Conservation (phyloP, 2,329 filamentous ascomycete genomes). For the Penicillium sclerotiorum region DNA sequence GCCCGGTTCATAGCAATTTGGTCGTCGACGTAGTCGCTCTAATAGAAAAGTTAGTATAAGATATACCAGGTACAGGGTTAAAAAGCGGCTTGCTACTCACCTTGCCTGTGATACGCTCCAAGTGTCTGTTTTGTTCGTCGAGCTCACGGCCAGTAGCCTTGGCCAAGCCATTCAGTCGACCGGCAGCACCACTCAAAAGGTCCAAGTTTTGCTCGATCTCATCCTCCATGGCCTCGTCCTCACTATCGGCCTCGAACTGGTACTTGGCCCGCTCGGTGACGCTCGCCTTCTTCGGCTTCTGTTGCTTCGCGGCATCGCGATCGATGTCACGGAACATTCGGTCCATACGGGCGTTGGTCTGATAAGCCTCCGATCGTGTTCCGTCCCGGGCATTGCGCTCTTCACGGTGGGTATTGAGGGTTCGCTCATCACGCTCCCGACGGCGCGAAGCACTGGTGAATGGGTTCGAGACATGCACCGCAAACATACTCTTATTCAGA, state of each 20-base stretch:
- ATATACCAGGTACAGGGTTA: background rate
- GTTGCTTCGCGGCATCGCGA: conserved; percentile 50
- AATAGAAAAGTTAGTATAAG: conserved; percentile 28
- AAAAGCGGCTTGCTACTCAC: conserved; percentile 48
- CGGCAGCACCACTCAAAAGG: conserved; percentile 62
- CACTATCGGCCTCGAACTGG: conserved; percentile 75
- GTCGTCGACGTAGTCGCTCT: conserved; percentile 84
- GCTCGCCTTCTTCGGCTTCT: conserved; percentile 55
- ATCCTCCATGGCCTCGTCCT: conserved; percentile 69
- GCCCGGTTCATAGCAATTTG: conserved; percentile 77
- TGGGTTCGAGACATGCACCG: conserved; percentile 74
- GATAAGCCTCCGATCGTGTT: conserved; percentile 58
- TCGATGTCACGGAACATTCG: conserved; percentile 67
- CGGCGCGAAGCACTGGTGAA: conserved; percentile 72
- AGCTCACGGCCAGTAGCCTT: conserved; percentile 75
- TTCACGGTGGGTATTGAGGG: conserved; percentile 65
- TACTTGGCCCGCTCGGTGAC: conserved; percentile 71
- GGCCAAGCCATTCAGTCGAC: conserved; percentile 72
- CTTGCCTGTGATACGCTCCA: conserved; percentile 78
- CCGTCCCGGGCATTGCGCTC: conserved; percentile 61
- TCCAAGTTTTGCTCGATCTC: conserved; percentile 70
- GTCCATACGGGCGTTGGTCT: conserved; percentile 61
- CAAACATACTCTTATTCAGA: conserved; percentile 89
- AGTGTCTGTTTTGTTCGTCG: conserved; percentile 73
- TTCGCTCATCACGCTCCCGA: conserved; percentile 66